Evolutionary conservation across 2,329 filamentous ascomycete species (phyloP).

Genomic region (Amylocarpus encephaloides): DNA sequence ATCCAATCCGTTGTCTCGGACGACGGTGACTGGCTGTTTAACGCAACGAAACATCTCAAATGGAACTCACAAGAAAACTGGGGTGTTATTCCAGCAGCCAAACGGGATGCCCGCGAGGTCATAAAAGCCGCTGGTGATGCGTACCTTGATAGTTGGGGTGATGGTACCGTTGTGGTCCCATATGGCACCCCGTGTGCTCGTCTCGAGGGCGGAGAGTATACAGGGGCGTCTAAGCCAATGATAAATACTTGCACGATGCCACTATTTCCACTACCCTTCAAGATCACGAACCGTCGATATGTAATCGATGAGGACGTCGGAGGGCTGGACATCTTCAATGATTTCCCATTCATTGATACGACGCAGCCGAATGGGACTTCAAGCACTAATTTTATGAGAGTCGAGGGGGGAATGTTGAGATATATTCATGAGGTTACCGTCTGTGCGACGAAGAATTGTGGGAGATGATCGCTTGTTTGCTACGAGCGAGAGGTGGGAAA

Average conservation of each 20-base stretch:
- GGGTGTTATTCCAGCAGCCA: conserved; percentile 7
- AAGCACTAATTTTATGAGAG: conserved; percentile 5
- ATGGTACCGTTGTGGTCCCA: conserved; percentile 6
- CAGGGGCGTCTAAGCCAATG: neutral
- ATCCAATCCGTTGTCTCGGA: conserved; percentile 7
- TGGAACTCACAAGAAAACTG: conserved; percentile 9
- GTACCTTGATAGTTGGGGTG: conserved; percentile 10
- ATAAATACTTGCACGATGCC: conserved; percentile 8
- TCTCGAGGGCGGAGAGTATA: conserved; percentile 9
- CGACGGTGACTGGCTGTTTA: conserved; percentile 16
- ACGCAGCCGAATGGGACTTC: conserved; percentile 4
- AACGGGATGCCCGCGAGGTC: conserved; percentile 8
- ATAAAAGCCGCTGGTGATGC: conserved; percentile 13
- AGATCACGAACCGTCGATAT: conserved; percentile 5
- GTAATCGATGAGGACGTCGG: conserved; percentile 8
- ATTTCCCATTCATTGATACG: conserved; percentile 7
- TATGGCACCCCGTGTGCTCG: conserved; percentile 8
- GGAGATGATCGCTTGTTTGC: neutral
- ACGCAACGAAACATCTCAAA: conserved; percentile 9
- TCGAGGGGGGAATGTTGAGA: conserved; percentile 7
- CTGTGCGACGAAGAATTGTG: conserved; percentile 5
- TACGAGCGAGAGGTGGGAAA: no score
- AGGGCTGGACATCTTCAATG: conserved; percentile 6
- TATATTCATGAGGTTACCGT: conserved; percentile 11
- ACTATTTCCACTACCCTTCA: conserved; percentile 1